Percentiles rank a stretch among this genome's conserved stretches.
phyloP scores from a whole-genome alignment of 2,329 filamentous ascomycete genomes.

The Fusarium sp. region DNA sequence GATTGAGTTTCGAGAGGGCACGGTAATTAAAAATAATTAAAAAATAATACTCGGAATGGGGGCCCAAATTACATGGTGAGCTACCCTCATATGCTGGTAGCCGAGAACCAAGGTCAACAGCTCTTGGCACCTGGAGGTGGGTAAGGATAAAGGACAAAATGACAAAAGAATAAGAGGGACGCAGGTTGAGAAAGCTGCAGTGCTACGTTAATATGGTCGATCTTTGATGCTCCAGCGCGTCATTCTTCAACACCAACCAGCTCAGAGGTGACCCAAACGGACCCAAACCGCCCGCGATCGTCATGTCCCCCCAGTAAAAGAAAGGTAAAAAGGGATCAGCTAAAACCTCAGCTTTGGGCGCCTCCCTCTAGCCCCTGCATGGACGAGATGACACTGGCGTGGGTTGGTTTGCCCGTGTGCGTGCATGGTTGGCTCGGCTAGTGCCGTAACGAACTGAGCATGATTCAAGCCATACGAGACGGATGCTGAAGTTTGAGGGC shows the following conservation, averaged over 20 bases:
- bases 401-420: background rate
- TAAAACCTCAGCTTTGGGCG: background rate
- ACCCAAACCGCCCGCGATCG: conserved; percentile 1
- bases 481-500: background rate
- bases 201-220: background rate
- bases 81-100: background rate
- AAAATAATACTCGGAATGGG: background rate
- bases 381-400: background rate
- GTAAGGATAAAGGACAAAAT: too few relatives aligned
- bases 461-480: conserved; percentile 12
- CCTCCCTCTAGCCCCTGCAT: conserved; percentile 5
- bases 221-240: background rate
- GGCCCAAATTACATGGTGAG: background rate
- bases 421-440: conserved; percentile 20
- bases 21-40: too few relatives aligned
- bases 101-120: background rate
- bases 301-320: conserved; percentile 4
- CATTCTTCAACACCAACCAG: background rate
- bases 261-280: background rate
- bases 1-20: background rate
- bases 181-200: background rate
- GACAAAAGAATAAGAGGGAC: too few relatives aligned
- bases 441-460: background rate
- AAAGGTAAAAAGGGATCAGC: background rate
- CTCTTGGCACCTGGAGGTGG: too few relatives aligned